Percentiles rank a stretch among this genome's conserved stretches.
These are phyloP conservation scores for Chytriomyces sp. DNA, from an alignment of 192 early-diverging fungal species.

Conservation along the genomic window DNA sequence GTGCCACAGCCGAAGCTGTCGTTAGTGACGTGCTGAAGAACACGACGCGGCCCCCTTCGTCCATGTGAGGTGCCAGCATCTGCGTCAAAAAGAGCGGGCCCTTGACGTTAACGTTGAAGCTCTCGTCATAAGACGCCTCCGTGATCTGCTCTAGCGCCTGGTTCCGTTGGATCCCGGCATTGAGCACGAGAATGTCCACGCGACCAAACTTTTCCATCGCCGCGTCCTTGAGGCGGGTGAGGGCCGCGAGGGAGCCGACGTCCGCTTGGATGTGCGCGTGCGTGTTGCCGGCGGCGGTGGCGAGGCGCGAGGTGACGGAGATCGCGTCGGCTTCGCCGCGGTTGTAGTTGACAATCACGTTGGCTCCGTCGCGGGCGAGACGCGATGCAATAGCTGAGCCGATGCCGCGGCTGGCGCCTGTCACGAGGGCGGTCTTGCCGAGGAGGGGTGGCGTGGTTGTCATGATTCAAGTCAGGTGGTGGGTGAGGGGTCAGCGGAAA, in stretches of 20 bases:
- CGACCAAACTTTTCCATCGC: constrained; percentile 40
- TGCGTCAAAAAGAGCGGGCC: constrained; percentile 49
- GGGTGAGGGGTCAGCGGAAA: no score
- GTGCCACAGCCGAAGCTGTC: constrained; percentile 1
- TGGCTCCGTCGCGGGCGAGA: constrained; percentile 32
- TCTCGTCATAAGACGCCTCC: constrained; percentile 32
- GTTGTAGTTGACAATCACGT: constrained; percentile 37
- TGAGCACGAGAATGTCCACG: constrained; percentile 50
- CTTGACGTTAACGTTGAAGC: constrained; percentile 44
- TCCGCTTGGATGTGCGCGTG: constrained; percentile 48
- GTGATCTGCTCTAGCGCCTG: constrained; percentile 36
- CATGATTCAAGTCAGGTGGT: no score
- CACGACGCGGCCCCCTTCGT: constrained; percentile 35
- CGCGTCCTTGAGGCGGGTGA: constrained; percentile 29
- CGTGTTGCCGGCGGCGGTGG: background rate
- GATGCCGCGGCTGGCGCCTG: constrained; percentile 43
- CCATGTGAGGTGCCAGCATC: constrained; percentile 30
- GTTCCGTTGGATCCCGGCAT: constrained; percentile 40
- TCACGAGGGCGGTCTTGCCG: constrained; percentile 36
- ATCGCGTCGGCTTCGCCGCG: constrained; percentile 16
- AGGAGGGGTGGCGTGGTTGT: no score
- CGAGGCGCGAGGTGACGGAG: constrained; percentile 5
- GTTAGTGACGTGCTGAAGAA: constrained; percentile 44
- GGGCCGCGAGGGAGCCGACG: constrained; percentile 22
- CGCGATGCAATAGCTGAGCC: constrained; percentile 35